Evolutionary conservation across 495 filamentous ascomycete species (phyloP), one percentile per base, ranked within the genome.

Genomic region (Neurospora sp.): DNA sequence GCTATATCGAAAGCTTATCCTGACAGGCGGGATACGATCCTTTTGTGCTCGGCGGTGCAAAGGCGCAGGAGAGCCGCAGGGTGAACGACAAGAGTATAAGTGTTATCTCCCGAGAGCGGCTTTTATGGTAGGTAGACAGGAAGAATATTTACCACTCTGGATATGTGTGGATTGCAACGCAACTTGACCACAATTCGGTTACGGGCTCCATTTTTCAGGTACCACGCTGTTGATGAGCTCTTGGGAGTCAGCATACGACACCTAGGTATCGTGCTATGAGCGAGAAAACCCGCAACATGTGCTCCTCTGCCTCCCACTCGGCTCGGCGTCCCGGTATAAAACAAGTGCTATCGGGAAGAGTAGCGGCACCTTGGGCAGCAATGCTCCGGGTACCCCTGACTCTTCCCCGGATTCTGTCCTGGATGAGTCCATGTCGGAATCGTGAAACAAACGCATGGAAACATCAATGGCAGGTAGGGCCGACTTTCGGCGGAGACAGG

Each of bases 291-390:
- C 49, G 49, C 49, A 60, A 60, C 49, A 31, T 75, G 20, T 75
- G 49, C 74, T 72, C 71, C 46, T 75, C 70, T 74, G 74, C 74
- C 69, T 42, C 71, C 70, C 31, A 38, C 16, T 69, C 70, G 70
- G 72, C 60, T 72, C 71, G 69, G 72, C 73, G 20, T 70, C 37
- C 70, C 27, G 27, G 6, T 35, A 66, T 18, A 35, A 35, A 16
- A 62, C 69, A 16, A 72, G 72, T 39, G 72, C 42, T 27, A 71
- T 62, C 62, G 31, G 72, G 70, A 14, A 62, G 35, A 39, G 41
- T 70, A 77, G 75, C 73, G 74, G 77, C 76, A 75, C 49, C 75
- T 86, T 86, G 84, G 84, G 84, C 84, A 86, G 84, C 84, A 85
- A 86, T 85, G 82, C 83, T 83, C 80, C 79, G 76, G 74, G 74